Evolutionary conservation across 2,329 filamentous ascomycete genomes (phyloP).

Genomic region (Laburnicola sp.): DNA sequence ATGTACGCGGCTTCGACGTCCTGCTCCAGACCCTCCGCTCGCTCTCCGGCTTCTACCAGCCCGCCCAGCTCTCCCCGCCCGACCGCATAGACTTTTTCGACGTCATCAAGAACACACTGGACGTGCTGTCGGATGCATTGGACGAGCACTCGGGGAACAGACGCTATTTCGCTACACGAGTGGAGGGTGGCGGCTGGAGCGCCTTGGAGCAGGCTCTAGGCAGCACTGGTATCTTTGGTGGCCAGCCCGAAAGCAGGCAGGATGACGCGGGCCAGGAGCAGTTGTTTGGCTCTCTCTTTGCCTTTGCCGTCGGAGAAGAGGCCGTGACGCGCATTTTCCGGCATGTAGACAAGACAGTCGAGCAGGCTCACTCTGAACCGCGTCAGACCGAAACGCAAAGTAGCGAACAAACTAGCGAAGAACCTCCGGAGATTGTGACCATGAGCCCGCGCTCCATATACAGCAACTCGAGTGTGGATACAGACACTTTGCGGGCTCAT

Average conservation of each 20-base stretch:
- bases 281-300: conserved; percentile 79
- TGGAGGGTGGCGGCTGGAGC: conserved; percentile 78
- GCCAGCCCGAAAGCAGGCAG: conserved; percentile 35
- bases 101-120: conserved; percentile 71
- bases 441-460: conserved; percentile 32
- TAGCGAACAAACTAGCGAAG: conserved; percentile 8
- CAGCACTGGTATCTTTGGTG: conserved; percentile 59
- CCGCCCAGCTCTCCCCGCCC: conserved; percentile 61
- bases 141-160: conserved; percentile 81
- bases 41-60: conserved; percentile 76
- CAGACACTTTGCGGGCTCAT: conserved; percentile 35
- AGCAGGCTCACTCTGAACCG: conserved; percentile 18
- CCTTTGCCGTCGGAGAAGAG: conserved; percentile 79
- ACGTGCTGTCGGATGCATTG: conserved; percentile 74
- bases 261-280: conserved; percentile 61
- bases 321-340: conserved; percentile 69
- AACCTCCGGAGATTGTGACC: conserved; percentile 27
- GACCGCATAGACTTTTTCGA: conserved; percentile 69
- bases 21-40: conserved; percentile 70
- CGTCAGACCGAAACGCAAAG: conserved; percentile 3
- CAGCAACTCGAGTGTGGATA: conserved; percentile 31
- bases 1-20: conserved; percentile 75
- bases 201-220: conserved; percentile 73
- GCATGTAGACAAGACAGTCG: conserved; percentile 38
- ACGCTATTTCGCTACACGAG: conserved; percentile 77